Evolutionary conservation across 257 asterid species (phyloP).

Genomic region (Capsicum baccatum): DNA sequence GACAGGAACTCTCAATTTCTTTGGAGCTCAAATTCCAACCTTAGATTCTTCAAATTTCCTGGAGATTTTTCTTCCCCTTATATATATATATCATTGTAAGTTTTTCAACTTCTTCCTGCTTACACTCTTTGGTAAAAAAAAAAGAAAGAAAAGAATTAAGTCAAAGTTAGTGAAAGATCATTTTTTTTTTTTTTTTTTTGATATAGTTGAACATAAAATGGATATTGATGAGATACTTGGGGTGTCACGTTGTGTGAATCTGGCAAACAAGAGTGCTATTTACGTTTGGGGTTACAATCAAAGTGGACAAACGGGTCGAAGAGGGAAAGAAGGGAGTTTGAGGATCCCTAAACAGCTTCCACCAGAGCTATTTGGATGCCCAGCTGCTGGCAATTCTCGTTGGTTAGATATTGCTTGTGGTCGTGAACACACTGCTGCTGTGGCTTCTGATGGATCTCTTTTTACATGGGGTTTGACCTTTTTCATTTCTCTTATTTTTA

Average conservation of each 20-base stretch:
- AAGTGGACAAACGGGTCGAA: constrained; percentile 92
- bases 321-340: constrained; percentile 55
- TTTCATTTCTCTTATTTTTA: neutral
- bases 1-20: constrained; percentile 4
- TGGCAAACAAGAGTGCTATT: constrained; percentile 83
- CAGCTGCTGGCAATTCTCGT: constrained; percentile 65
- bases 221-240: constrained; percentile 80
- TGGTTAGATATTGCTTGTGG: constrained; percentile 96
- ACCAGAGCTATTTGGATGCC: constrained; percentile 83
- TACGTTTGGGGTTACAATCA: constrained; percentile 92
- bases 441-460: constrained; percentile 89
- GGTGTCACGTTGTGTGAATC: constrained; percentile 52
- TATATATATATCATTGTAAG: neutral
- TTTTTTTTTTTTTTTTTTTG: neutral
- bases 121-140: neutral
- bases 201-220: constrained; percentile 47
- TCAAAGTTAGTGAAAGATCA: constrained; percentile 5
- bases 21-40: constrained; percentile 24
- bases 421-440: constrained; percentile 88
- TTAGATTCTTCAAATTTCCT: constrained; percentile 20
- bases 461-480: constrained; percentile 85
- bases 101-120: neutral
- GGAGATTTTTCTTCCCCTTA: neutral
- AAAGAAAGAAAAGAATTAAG: no score
- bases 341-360: constrained; percentile 89